These are phyloP conservation scores for Fusarium foetens DNA, from an alignment of 2,329 filamentous ascomycete genomes.

Conservation along the genomic window DNA sequence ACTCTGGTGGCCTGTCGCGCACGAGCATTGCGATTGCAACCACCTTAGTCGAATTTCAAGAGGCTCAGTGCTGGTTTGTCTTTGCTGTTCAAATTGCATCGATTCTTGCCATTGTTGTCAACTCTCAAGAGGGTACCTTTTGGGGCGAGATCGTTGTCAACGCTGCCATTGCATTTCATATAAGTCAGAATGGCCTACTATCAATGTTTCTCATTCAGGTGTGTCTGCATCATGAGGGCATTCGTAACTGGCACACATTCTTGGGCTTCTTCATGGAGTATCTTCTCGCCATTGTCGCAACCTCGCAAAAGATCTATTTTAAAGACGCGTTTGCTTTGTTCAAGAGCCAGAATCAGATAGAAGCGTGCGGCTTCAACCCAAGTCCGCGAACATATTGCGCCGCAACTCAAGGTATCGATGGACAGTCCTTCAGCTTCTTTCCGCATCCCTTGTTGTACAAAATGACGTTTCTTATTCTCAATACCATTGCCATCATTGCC, in stretches of 20 bases:
- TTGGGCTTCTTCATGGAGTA: conserved; percentile 54
- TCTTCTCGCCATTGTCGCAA: conserved; percentile 51
- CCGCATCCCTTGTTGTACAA: conserved; percentile 53
- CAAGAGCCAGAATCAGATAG: conserved; percentile 46
- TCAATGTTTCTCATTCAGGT: conserved; percentile 53
- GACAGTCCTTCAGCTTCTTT: conserved; percentile 50
- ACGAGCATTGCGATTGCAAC: conserved; percentile 54
- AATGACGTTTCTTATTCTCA: conserved; percentile 51
- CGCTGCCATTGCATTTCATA: conserved; percentile 51
- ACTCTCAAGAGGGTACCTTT: conserved; percentile 53
- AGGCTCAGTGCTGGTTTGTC: conserved; percentile 54
- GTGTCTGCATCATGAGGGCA: conserved; percentile 53
- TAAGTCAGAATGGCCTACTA: conserved; percentile 51
- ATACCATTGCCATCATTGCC: conserved; percentile 50
- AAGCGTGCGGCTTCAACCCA: conserved; percentile 51
- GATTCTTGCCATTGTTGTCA: conserved; percentile 54
- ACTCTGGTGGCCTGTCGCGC: conserved; percentile 50
- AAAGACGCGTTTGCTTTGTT: conserved; percentile 50
- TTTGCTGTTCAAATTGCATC: conserved; percentile 54
- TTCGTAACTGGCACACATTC: conserved; percentile 55
- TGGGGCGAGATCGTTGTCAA: conserved; percentile 55
- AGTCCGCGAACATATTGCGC: conserved; percentile 53
- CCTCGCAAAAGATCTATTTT: conserved; percentile 51
- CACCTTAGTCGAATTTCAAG: conserved; percentile 54
- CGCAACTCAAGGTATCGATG: conserved; percentile 48